Conservation (phyloP, 1,284 basidiomycete genomes). For the Melampsora abietis-canadensis region DNA sequence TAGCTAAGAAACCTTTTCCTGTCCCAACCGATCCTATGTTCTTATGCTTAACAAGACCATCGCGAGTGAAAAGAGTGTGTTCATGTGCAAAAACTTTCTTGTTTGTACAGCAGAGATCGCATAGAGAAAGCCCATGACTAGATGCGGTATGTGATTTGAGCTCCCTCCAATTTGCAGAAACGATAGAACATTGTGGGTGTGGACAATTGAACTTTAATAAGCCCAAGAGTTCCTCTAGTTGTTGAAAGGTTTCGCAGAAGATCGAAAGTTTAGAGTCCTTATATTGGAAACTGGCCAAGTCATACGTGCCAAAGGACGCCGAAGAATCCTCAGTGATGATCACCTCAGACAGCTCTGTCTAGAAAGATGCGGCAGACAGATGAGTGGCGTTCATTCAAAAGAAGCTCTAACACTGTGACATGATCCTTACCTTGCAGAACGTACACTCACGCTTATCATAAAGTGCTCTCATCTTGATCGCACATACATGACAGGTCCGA, state of each 20-base stretch:
- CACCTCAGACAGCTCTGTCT: constrained; percentile 35
- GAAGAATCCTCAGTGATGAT: constrained; percentile 24
- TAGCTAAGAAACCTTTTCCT: constrained; percentile 53
- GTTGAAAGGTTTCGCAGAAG: constrained; percentile 29
- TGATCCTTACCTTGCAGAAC: constrained; percentile 76
- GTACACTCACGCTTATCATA: constrained; percentile 86
- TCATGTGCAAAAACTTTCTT: constrained; percentile 97
- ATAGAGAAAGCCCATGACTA: constrained; percentile 73
- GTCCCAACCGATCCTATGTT: constrained; percentile 53
- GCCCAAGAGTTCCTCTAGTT: constrained; percentile 87
- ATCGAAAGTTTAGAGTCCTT: constrained; percentile 43
- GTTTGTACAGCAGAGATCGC: constrained; percentile 80
- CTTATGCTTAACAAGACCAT: constrained; percentile 70
- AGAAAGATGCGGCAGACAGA: background rate
- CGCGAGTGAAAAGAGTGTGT: constrained; percentile 75
- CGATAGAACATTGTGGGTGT: constrained; percentile 65
- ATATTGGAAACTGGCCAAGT: constrained; percentile 23
- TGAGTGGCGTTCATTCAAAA: background rate
- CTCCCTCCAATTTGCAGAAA: constrained; percentile 81
- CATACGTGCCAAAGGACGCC: constrained; percentile 9
- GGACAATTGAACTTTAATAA: constrained; percentile 67
- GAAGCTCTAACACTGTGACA: background rate
- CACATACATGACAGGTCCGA: constrained; percentile 86
- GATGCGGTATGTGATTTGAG: constrained; percentile 75
- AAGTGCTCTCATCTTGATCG: constrained; percentile 80